These are phyloP conservation scores for Paracoccidioides brasiliensis DNA, from an alignment of 2,329 filamentous ascomycete species.

Conservation along the genomic window DNA sequence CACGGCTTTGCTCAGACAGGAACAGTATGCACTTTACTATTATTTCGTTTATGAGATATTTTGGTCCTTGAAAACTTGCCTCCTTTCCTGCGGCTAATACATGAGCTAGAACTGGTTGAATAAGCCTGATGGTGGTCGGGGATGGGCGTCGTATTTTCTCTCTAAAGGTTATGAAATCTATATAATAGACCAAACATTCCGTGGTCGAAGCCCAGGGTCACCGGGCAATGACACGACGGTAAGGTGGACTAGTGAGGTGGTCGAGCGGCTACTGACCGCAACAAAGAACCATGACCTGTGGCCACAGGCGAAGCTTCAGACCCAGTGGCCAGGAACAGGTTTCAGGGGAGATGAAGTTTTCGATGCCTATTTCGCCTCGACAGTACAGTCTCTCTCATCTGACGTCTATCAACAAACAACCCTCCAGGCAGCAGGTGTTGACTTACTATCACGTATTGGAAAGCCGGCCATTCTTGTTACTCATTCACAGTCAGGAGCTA, in stretches of 20 bases:
- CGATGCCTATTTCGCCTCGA: slow-evolving; percentile 20
- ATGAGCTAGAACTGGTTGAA: slow-evolving; percentile 26
- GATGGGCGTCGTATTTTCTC: slow-evolving; percentile 35
- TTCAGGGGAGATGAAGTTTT: slow-evolving; percentile 19
- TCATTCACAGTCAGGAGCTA: slow-evolving; percentile 38
- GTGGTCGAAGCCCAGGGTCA: slow-evolving; percentile 17
- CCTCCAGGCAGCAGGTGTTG: slow-evolving; percentile 25
- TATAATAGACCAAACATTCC: slow-evolving; percentile 24
- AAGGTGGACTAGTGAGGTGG: slow-evolving; percentile 6
- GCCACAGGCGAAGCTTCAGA: slow-evolving; percentile 27
- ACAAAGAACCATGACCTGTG: slow-evolving; percentile 11
- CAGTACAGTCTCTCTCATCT: slow-evolving; percentile 27
- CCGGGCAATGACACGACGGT: slow-evolving; percentile 7
- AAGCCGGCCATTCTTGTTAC: slow-evolving; percentile 25
- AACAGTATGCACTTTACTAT: slow-evolving; percentile 8
- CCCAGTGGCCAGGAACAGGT: slow-evolving; percentile 28
- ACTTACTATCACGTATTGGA: slow-evolving; percentile 17
- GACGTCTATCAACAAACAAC: slow-evolving; percentile 17
- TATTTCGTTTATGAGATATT: background rate
- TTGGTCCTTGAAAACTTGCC: background rate
- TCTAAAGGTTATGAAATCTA: slow-evolving; percentile 32
- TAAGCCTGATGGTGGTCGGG: slow-evolving; percentile 32
- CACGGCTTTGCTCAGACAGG: slow-evolving; percentile 15
- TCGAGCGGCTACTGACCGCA: slow-evolving; percentile 16
- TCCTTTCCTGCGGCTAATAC: background rate